Conservation (phyloP, 371 early-diverging fungal species). For the Syncephalastrum racemosum region DNA sequence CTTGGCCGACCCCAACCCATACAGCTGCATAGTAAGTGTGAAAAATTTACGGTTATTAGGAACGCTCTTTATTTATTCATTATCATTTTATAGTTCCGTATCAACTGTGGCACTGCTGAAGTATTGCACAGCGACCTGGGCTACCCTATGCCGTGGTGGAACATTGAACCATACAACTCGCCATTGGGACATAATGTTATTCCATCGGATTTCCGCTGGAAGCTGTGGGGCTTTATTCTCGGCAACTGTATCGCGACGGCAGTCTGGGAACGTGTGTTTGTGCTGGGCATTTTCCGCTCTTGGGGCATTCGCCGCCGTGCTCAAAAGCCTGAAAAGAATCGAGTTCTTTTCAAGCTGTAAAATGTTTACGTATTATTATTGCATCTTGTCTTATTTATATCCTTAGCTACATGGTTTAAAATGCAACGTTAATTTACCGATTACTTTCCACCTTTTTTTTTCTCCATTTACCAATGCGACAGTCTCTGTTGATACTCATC, state of each 20-base stretch:
- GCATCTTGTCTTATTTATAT: background rate
- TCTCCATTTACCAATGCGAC: background rate
- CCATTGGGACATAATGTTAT: conserved; percentile 68
- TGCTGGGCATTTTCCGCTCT: conserved; percentile 51
- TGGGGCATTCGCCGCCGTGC: conserved; percentile 27
- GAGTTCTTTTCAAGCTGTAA: conserved; percentile 32
- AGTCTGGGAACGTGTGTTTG: conserved; percentile 55
- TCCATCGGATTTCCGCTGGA: conserved; percentile 63
- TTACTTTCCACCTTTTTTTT: background rate
- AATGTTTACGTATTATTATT: conserved; percentile 5
- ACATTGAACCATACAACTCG: conserved; percentile 61
- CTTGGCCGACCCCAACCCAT: conserved; percentile 71
- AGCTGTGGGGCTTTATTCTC: conserved; percentile 54
- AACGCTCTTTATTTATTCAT: background rate
- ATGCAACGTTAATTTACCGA: conserved; percentile 1
- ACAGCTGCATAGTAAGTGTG: conserved; percentile 54
- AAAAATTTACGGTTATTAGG: background rate
- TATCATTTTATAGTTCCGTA: conserved; percentile 51
- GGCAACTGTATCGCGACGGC: conserved; percentile 44
- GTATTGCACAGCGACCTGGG: conserved; percentile 46
- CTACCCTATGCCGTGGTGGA: conserved; percentile 48
- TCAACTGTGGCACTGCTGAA: conserved; percentile 72
- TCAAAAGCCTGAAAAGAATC: conserved; percentile 23
- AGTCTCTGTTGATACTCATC: background rate
- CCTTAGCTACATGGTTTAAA: conserved; percentile 6